Percentiles rank a stretch among this genome's conserved stretches.
phyloP scores from a whole-genome alignment of 495 filamentous ascomycete genomes.

The Xylaria palmicola region DNA sequence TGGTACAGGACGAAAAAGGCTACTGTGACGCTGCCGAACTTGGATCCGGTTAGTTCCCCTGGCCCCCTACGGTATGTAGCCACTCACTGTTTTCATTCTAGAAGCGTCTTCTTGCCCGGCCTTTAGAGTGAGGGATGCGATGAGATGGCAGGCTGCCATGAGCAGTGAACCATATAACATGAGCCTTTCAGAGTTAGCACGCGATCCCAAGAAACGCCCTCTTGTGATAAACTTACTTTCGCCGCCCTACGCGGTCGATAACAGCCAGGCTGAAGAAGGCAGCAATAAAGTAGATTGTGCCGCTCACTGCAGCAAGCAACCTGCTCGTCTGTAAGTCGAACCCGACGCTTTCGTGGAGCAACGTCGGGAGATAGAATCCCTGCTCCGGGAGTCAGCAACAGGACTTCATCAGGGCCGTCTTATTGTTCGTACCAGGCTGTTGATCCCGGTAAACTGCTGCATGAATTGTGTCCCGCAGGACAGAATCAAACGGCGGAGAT shows the following conservation, averaged over 20 bases:
- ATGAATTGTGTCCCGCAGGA: conserved; percentile 34
- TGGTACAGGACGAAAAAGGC: conserved; percentile 36
- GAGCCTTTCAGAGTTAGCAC: conserved; percentile 8
- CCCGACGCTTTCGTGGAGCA: conserved; percentile 29
- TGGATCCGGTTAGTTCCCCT: background rate
- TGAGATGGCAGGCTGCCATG: conserved; percentile 30
- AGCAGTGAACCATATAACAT: conserved; percentile 25
- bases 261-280: conserved; percentile 28
- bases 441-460: conserved; percentile 32
- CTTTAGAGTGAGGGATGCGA: conserved; percentile 29
- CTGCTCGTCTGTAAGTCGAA: conserved; percentile 28
- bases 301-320: conserved; percentile 28
- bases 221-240: conserved; percentile 21
- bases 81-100: conserved; percentile 20
- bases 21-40: conserved; percentile 31
- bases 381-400: conserved; percentile 2
- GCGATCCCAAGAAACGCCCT: background rate
- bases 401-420: background rate
- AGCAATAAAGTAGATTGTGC: conserved; percentile 31
- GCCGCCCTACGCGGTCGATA: conserved; percentile 30
- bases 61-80: background rate
- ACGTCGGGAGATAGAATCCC: conserved; percentile 31
- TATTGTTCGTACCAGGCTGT: conserved; percentile 13
- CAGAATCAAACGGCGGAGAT: conserved; percentile 32
- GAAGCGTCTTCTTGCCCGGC: conserved; percentile 21